phyloP scores from a whole-genome alignment of 2,329 filamentous ascomycete species.

The Verticillium longisporum region DNA sequence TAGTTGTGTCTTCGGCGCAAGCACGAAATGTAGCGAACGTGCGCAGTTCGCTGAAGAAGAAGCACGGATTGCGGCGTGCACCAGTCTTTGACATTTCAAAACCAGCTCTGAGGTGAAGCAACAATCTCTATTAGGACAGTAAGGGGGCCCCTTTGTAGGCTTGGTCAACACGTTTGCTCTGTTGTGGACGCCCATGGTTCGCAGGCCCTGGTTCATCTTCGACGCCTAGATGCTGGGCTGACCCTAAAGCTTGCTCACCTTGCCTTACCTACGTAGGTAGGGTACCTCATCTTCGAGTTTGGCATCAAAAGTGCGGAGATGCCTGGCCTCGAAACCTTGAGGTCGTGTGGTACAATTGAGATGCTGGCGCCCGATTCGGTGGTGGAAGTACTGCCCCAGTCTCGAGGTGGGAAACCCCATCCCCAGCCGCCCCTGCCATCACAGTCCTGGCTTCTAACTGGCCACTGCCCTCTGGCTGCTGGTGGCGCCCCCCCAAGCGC shows the following conservation, averaged over 20 bases:
- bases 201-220: too few species aligned
- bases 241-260: too few species aligned
- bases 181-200: neutral
- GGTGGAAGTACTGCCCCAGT: neutral
- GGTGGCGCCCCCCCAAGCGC: neutral
- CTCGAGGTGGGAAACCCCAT: neutral
- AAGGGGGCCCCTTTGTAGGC: too few species aligned
- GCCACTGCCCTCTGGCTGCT: neutral
- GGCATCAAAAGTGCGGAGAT: too few species aligned
- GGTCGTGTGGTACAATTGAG: neutral
- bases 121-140: neutral
- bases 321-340: neutral
- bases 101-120: neutral
- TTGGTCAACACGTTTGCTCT: too few species aligned
- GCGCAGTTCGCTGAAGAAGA: neutral
- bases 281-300: neutral
- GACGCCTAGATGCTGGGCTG: too few species aligned
- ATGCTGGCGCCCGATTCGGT: neutral
- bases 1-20: neutral
- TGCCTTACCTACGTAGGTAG: too few species aligned
- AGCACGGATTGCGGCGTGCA: neutral
- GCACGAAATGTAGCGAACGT: neutral
- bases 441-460: neutral
- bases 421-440: neutral
- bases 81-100: neutral